A percentile compares a stretch with the other conserved stretches of the same genome.
phyloP scores from a whole-genome alignment of 2,329 filamentous ascomycete species.

The Trichoderma afroharzianum region DNA sequence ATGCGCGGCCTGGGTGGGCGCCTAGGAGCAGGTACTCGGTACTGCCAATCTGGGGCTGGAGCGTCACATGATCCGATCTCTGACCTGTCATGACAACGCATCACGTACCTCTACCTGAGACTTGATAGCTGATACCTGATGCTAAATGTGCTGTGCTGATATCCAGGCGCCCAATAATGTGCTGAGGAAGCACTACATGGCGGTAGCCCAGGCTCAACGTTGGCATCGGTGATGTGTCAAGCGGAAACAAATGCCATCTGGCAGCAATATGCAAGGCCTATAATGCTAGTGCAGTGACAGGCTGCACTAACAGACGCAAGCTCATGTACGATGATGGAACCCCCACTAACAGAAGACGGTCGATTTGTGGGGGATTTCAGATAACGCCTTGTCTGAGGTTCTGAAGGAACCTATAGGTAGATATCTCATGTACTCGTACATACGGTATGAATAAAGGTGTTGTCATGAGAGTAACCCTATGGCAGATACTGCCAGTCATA shows the following conservation, averaged over 20 bases:
- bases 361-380: neutral
- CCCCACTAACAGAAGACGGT: neutral
- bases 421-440: neutral
- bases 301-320: neutral
- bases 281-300: neutral
- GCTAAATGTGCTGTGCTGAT: neutral
- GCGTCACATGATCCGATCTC: conserved; percentile 10
- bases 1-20: conserved; percentile 2
- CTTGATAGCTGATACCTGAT: neutral
- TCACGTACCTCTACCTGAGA: neutral
- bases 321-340: conserved; percentile 8
- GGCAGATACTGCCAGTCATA: neutral
- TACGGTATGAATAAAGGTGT: neutral
- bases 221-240: conserved; percentile 1
- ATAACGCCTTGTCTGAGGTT: too few relatives aligned
- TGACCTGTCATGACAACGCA: conserved; percentile 14
- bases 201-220: neutral
- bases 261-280: conserved; percentile 7
- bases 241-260: neutral
- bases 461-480: neutral
- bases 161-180: neutral
- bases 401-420: too few relatives aligned
- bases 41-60: neutral
- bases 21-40: neutral
- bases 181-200: neutral